phyloP scores from a whole-genome alignment of 208 protist species.

The Leishmania tropica region DNA sequence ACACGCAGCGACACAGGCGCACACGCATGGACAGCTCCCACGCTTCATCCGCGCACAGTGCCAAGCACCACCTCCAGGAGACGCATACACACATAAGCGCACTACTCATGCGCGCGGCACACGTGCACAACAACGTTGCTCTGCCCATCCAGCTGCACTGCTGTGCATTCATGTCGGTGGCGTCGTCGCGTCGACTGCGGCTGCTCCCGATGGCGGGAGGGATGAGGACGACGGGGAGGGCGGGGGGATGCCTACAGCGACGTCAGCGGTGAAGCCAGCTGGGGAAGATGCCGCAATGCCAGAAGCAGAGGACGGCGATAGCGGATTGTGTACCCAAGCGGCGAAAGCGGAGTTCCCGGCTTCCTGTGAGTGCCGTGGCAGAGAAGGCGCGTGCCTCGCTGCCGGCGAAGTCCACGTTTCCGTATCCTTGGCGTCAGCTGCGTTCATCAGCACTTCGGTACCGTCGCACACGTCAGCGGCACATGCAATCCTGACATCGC shows the following conservation, averaged over 20 bases:
- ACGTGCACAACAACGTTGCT: not conserved
- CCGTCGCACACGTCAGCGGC: not conserved
- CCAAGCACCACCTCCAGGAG: not conserved
- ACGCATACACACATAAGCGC: not conserved
- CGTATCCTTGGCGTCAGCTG: not conserved
- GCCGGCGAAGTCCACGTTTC: not conserved
- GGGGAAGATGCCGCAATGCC: not conserved
- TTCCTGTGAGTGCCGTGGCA: not conserved
- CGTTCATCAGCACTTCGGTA: not conserved
- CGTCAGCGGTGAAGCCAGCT: not conserved
- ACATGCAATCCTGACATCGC: not conserved
- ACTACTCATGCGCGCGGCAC: not conserved
- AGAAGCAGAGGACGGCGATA: not conserved
- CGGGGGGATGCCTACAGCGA: not conserved
- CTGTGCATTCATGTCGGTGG: not conserved
- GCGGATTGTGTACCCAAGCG: not conserved
- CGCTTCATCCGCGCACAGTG: not conserved
- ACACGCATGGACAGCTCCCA: not conserved
- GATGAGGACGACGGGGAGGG: not conserved
- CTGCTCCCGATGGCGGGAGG: not conserved
- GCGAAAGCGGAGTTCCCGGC: not conserved
- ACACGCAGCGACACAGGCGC: conserved; percentile 5
- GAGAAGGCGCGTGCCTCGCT: not conserved
- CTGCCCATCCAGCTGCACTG: not conserved
- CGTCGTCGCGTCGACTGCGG: not conserved